These are phyloP conservation scores for Dictyostelium intermedium DNA, from an alignment of 78 protist species.

Conservation along the genomic window DNA sequence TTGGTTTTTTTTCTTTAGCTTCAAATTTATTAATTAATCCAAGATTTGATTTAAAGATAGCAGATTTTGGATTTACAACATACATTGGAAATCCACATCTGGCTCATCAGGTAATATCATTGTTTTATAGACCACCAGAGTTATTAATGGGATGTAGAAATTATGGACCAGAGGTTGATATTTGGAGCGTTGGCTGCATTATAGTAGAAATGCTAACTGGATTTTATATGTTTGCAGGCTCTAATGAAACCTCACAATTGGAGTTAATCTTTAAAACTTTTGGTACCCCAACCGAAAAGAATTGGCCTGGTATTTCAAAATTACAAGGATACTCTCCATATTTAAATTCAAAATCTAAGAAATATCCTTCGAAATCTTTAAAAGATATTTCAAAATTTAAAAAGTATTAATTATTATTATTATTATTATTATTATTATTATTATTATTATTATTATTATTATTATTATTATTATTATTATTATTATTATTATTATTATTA, in stretches of 20 bases:
- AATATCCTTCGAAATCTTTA: neutral
- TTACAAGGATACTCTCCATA: neutral
- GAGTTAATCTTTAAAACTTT: slow-evolving; percentile 52
- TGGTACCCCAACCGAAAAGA: slow-evolving; percentile 72
- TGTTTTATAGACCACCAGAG: slow-evolving; percentile 92
- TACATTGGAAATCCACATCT: slow-evolving; percentile 40
- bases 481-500: no score
- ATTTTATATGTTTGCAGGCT: slow-evolving; percentile 79
- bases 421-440: no score
- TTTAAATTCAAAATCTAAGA: slow-evolving; percentile 11
- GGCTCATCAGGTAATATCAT: slow-evolving; percentile 64
- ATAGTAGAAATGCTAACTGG: slow-evolving; percentile 84
- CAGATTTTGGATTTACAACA: slow-evolving; percentile 92
- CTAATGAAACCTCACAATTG: slow-evolving; percentile 58
- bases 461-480: no score
- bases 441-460: no score
- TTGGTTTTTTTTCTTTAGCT: slow-evolving; percentile 28
- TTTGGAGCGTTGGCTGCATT: slow-evolving; percentile 91
- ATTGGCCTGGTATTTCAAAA: slow-evolving; percentile 71
- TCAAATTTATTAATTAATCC: slow-evolving; percentile 82
- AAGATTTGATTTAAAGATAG: slow-evolving; percentile 67
- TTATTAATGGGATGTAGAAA: slow-evolving; percentile 83
- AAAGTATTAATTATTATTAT: neutral
- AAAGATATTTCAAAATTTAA: slow-evolving; percentile 5
- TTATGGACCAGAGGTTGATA: slow-evolving; percentile 87